A percentile compares a stretch with the other conserved stretches of the same genome.
Evolutionary conservation across 169 alveolate genomes (phyloP).

Genomic region (Eimeria sp.): DNA sequence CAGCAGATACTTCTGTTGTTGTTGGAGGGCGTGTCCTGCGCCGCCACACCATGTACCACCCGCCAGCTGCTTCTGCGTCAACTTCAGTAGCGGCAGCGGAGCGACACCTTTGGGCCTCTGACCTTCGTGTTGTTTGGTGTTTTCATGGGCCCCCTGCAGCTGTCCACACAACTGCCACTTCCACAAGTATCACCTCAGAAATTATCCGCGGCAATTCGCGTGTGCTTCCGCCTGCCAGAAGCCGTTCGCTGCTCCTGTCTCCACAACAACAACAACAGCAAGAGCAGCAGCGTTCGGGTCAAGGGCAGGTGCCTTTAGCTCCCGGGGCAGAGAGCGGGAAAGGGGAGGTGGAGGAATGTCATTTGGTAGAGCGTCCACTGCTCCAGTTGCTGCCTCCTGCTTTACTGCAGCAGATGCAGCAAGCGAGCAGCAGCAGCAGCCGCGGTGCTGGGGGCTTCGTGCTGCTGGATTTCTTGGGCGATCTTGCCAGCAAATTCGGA

Average conservation of each 20-base stretch:
- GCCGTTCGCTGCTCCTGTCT: neutral
- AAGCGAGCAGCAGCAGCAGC: neutral
- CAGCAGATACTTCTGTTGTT: too few relatives aligned
- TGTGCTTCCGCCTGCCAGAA: neutral
- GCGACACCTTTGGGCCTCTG: slow-evolving; percentile 41
- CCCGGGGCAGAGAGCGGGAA: neutral
- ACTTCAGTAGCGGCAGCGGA: slow-evolving; percentile 14
- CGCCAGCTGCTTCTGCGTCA: neutral
- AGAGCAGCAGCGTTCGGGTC: neutral
- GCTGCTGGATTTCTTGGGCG: slow-evolving; percentile 68
- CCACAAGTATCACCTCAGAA: slow-evolving; percentile 67
- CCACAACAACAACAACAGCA: neutral
- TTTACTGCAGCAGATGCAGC: slow-evolving; percentile 23
- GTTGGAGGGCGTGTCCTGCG: slow-evolving; percentile 12
- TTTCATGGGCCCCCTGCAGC: slow-evolving; percentile 67
- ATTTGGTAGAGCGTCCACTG: slow-evolving; percentile 55
- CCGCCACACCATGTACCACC: neutral
- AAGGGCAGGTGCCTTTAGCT: neutral
- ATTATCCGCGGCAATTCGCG: slow-evolving; percentile 42
- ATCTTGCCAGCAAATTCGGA: slow-evolving; percentile 48
- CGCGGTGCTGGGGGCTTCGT: slow-evolving; percentile 11
- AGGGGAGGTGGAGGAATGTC: slow-evolving; percentile 6
- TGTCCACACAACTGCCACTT: slow-evolving; percentile 61
- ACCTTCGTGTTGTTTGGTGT: slow-evolving; percentile 72
- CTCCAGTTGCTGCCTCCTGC: slow-evolving; percentile 14